Base-by-base conservation (phyloP, 208 protist species). In the Crithidia mellificae region DNA sequence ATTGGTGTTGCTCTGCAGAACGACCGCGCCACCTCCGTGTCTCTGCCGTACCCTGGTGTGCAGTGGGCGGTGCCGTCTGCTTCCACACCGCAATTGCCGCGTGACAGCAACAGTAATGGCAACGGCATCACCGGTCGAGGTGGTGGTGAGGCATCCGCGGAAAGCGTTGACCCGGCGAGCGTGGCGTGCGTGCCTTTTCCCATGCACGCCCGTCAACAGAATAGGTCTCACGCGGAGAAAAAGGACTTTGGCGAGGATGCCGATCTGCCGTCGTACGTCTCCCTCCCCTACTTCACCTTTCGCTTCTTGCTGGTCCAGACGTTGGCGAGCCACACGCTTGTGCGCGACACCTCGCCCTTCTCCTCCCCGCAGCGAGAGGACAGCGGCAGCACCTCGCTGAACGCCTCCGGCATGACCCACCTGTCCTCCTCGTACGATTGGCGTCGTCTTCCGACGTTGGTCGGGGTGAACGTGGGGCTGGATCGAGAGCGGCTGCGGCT, bases 361-460 rank as follows among this genome's bases (percentile, higher is more conserved):
- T 30, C 68, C 15, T 57, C 58, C 6, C 57, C 56, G 49, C 64
- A 66, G 52, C 50, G 55, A 19, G 54, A 68, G 55, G 34, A 53
- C 57, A 53, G 72, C 72, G 32, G 46, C 12, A 38, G 39, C 25
- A 32, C 32, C 30, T 74, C 46, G 8, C 22, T 65, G 22, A 46
- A 65, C 34, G 36, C 59, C 4, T 55, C 46, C 8, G 47, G 44
- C 27, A 38, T 36, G 29, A 65, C 59, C 8, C 59, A 43, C 11
- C 36, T 74, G 9, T 51, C 52, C 38, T 57, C 65, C 34, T 72
- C 72, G 8, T 74, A 82, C 32, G 75, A 75, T 27, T 92, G 87
- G 87, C 70, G 79, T 27, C 66, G 74, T 15, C 74, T 90, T 41
- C 85, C 85, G 6, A 94, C 88, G 27, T 62, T 91, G 25, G 34